Evolutionary conservation across 768 basidiomycete species (phyloP).

Genomic region (Postia placenta): DNA sequence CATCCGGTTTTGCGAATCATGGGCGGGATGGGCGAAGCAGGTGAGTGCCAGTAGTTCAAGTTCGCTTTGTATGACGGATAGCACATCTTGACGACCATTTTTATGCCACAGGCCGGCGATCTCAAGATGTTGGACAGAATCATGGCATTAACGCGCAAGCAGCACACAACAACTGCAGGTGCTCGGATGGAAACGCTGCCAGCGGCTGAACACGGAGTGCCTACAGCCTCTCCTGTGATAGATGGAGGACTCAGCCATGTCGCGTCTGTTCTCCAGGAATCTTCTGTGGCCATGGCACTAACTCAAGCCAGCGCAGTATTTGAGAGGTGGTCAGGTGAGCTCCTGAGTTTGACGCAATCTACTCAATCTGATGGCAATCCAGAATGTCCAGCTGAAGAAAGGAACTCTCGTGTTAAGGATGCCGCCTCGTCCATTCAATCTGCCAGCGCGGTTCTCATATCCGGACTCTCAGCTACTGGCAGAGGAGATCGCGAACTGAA

Average conservation of each 20-base stretch:
- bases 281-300: slow-evolving; percentile 35
- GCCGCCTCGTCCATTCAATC: slow-evolving; percentile 2
- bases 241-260: too few relatives aligned
- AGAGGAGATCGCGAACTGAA: background rate
- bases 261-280: background rate
- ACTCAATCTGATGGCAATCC: too few relatives aligned
- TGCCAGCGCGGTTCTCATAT: too few relatives aligned
- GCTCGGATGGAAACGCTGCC: too few relatives aligned
- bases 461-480: too few relatives aligned
- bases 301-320: slow-evolving; percentile 38
- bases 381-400: slow-evolving; percentile 7
- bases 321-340: slow-evolving; percentile 25
- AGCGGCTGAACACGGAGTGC: too few relatives aligned
- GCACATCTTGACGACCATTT: too few relatives aligned
- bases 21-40: slow-evolving; percentile 61
- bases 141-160: slow-evolving; percentile 30
- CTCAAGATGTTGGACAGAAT: slow-evolving; percentile 39
- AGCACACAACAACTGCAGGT: too few relatives aligned
- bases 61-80: too few relatives aligned
- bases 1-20: slow-evolving; percentile 62
- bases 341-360: too few relatives aligned
- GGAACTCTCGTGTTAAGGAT: slow-evolving; percentile 4
- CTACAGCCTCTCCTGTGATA: too few relatives aligned
- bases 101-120: slow-evolving; percentile 13
- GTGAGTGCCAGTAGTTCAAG: slow-evolving; percentile 29